Evolutionary conservation across 2,329 filamentous ascomycete species (phyloP).

Genomic region (Curvularia lunata): DNA sequence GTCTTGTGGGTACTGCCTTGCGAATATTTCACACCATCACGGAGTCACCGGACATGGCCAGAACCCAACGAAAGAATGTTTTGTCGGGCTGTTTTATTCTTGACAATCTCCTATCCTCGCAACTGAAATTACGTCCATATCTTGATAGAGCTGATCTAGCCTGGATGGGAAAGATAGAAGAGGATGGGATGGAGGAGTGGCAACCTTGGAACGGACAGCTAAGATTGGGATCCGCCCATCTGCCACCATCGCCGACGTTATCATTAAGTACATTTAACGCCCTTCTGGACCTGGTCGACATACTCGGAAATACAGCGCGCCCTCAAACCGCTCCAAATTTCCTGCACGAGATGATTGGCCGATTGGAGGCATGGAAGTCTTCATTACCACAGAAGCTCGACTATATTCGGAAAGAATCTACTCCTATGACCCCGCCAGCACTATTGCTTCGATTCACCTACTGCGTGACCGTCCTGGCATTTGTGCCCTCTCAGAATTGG

Average conservation of each 20-base stretch:
- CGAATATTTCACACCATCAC: slow-evolving; percentile 57
- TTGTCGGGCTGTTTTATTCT: slow-evolving; percentile 67
- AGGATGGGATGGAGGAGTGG: slow-evolving; percentile 76
- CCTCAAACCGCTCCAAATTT: slow-evolving; percentile 29
- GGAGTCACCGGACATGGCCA: slow-evolving; percentile 34
- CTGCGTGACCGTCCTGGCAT: slow-evolving; percentile 26
- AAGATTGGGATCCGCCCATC: slow-evolving; percentile 31
- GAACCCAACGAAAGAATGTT: slow-evolving; percentile 47
- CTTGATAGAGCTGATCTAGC: slow-evolving; percentile 57
- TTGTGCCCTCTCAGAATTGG: slow-evolving; percentile 30
- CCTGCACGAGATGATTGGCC: slow-evolving; percentile 47
- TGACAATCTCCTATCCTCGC: slow-evolving; percentile 63
- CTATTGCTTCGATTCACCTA: slow-evolving; percentile 38
- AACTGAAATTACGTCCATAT: slow-evolving; percentile 58
- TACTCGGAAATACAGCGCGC: slow-evolving; percentile 24
- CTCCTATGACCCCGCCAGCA: slow-evolving; percentile 35
- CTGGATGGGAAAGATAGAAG: slow-evolving; percentile 58
- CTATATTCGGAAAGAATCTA: slow-evolving; percentile 30
- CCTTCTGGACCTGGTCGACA: slow-evolving; percentile 48
- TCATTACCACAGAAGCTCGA: slow-evolving; percentile 33
- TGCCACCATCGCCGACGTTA: slow-evolving; percentile 43
- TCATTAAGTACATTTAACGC: slow-evolving; percentile 61
- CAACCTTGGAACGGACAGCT: slow-evolving; percentile 68
- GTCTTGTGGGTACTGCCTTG: slow-evolving; percentile 68
- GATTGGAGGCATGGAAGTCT: slow-evolving; percentile 48